A percentile compares a stretch with the other conserved stretches of the same genome.
These are phyloP conservation scores for Trametes villosa DNA, from an alignment of 768 basidiomycete genomes.

Conservation along the genomic window DNA sequence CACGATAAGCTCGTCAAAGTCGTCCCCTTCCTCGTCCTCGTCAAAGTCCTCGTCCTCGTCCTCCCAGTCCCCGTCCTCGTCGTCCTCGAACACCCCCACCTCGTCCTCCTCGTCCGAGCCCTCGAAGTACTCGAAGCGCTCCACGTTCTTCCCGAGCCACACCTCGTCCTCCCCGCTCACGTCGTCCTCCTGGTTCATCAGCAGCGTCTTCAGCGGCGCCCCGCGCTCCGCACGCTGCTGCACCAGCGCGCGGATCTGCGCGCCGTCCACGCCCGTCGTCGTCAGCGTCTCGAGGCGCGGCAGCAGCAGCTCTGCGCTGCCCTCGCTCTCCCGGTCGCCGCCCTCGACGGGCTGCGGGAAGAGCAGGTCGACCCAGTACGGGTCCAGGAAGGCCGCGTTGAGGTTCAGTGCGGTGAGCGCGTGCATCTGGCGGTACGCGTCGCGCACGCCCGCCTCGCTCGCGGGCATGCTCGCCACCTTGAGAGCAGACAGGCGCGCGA, in stretches of 20 bases:
- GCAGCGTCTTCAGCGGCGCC: slow-evolving; percentile 48
- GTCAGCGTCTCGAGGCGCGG: slow-evolving; percentile 56
- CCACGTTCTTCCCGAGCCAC: slow-evolving; percentile 55
- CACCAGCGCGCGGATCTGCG: slow-evolving; percentile 49
- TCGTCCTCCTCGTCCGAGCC: slow-evolving; percentile 51
- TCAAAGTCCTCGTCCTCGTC: slow-evolving; percentile 24
- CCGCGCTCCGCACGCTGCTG: slow-evolving; percentile 45
- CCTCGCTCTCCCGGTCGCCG: slow-evolving; percentile 23
- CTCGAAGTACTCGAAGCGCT: slow-evolving; percentile 59
- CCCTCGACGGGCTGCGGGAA: slow-evolving; percentile 12
- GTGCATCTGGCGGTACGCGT: slow-evolving; percentile 51
- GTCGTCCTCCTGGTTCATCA: slow-evolving; percentile 49
- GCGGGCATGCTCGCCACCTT: slow-evolving; percentile 58
- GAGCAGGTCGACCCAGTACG: slow-evolving; percentile 33
- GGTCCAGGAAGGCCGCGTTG: slow-evolving; percentile 39
- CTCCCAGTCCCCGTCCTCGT: slow-evolving; percentile 20
- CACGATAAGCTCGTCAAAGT: slow-evolving; percentile 12
- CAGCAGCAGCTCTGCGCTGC: slow-evolving; percentile 37
- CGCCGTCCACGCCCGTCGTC: slow-evolving; percentile 49
- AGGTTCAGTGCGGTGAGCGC: slow-evolving; percentile 51
- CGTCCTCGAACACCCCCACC: slow-evolving; percentile 23
- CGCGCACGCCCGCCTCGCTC: slow-evolving; percentile 35
- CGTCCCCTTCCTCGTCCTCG: slow-evolving; percentile 22
- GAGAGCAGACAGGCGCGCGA: slow-evolving; percentile 53
- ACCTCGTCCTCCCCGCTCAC: slow-evolving; percentile 46